phyloP scores from a whole-genome alignment of 2,329 filamentous ascomycete species.

The Ophiostoma sp. region DNA sequence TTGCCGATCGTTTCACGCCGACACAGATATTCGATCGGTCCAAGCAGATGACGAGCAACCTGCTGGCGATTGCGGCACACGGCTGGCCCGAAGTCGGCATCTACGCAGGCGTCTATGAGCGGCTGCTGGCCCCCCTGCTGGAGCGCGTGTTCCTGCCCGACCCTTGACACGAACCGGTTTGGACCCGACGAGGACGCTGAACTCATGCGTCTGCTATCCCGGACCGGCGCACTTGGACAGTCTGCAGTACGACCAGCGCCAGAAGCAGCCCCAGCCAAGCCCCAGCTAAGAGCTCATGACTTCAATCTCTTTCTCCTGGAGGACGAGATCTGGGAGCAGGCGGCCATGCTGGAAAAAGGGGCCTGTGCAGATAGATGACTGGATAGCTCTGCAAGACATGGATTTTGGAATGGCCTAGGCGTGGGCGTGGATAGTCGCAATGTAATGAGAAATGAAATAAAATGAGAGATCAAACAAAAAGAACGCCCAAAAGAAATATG shows the following conservation, averaged over 20 bases:
- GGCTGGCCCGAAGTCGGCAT: slow-evolving; percentile 34
- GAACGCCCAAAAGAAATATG: background rate
- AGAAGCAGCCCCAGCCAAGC: slow-evolving; percentile 19
- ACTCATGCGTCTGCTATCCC: slow-evolving; percentile 26
- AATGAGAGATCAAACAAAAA: background rate
- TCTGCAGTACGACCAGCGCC: slow-evolving; percentile 21
- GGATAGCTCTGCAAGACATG: slow-evolving; percentile 14
- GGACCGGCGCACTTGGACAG: slow-evolving; percentile 25
- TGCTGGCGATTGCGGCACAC: slow-evolving; percentile 32
- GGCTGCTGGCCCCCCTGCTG: slow-evolving; percentile 32
- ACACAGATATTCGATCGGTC: slow-evolving; percentile 34
- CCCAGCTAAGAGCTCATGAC: slow-evolving; percentile 18
- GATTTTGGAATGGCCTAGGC: slow-evolving; percentile 12
- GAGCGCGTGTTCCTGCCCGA: slow-evolving; percentile 31
- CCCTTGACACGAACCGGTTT: slow-evolving; percentile 18
- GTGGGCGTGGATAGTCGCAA: background rate
- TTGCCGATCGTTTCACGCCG: slow-evolving; percentile 30
- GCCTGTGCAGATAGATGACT: background rate
- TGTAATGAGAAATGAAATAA: background rate
- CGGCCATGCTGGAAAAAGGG: background rate
- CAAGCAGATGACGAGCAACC: slow-evolving; percentile 34
- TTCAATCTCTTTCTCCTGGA: slow-evolving; percentile 24
- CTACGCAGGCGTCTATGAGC: slow-evolving; percentile 29
- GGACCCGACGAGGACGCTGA: slow-evolving; percentile 26
- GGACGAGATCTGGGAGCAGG: slow-evolving; percentile 22